phyloP scores from a whole-genome alignment of 139 green algal species.

The Chlamydomonas sphaeroides region DNA sequence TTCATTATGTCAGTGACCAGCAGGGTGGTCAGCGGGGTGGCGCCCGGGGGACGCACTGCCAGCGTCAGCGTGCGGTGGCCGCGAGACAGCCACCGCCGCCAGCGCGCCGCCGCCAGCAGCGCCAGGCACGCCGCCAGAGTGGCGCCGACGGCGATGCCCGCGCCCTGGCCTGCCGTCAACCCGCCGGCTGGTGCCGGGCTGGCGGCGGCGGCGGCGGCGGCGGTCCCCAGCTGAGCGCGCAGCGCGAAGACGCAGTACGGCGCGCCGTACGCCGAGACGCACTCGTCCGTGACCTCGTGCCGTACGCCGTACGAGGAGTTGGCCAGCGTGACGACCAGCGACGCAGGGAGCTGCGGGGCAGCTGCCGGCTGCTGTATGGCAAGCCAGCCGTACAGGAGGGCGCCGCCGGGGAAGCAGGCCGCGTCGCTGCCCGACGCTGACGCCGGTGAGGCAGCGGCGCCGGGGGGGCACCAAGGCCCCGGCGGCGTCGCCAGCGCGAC shows the following conservation, averaged over 20 bases:
- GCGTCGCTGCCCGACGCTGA: not conserved
- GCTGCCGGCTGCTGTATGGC: no score
- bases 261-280: slow-evolving; percentile 1
- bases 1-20: not conserved
- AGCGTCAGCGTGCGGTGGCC: slow-evolving; percentile 29
- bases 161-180: not conserved
- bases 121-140: slow-evolving; percentile 17
- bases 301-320: slow-evolving; percentile 24
- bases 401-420: not conserved
- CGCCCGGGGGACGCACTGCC: slow-evolving; percentile 25
- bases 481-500: no score
- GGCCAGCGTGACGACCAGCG: not conserved
- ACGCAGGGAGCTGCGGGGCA: no score
- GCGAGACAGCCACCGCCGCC: not conserved
- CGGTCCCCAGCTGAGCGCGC: not conserved
- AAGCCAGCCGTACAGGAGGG: not conserved
- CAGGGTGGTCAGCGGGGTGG: slow-evolving; percentile 7
- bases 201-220: not conserved
- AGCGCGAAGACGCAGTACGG: not conserved
- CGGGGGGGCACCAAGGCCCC: no score
- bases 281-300: not conserved
- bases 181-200: not conserved
- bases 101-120: not conserved
- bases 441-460: no score
- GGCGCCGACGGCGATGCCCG: slow-evolving; percentile 1